Evolutionary conservation across 768 basidiomycete genomes (phyloP).

Genomic region (Lactifluus rugatus): DNA sequence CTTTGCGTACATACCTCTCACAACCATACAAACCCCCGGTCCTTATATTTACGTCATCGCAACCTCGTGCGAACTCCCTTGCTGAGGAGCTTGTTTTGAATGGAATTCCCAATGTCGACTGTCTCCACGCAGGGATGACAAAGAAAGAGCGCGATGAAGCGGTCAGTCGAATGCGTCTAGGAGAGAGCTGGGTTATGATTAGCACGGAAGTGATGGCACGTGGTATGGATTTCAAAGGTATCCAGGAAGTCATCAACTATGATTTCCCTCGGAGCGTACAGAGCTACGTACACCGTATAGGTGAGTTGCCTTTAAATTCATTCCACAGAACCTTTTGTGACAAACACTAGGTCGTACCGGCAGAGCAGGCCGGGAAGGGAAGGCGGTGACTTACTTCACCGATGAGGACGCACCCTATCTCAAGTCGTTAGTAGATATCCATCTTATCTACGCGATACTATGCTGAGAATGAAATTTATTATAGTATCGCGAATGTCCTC

Average conservation of each 20-base stretch:
- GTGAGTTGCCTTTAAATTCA: constrained; percentile 29
- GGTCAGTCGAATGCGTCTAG: constrained; percentile 73
- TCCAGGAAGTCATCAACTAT: constrained; percentile 90
- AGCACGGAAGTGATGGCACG: constrained; percentile 97
- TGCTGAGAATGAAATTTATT: neutral
- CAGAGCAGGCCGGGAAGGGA: constrained; percentile 84
- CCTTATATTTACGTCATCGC: constrained; percentile 84
- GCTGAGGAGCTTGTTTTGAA: constrained; percentile 75
- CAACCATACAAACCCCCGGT: constrained; percentile 85
- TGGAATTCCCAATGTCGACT: constrained; percentile 73
- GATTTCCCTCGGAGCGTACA: constrained; percentile 95
- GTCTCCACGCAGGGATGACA: constrained; percentile 83
- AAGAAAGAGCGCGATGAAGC: constrained; percentile 83
- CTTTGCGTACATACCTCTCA: constrained; percentile 68
- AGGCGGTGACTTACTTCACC: constrained; percentile 93
- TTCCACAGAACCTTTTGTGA: neutral
- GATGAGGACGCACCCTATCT: constrained; percentile 86
- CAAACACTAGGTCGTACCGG: constrained; percentile 72
- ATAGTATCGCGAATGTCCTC: constrained; percentile 91
- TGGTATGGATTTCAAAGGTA: constrained; percentile 96
- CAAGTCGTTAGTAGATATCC: constrained; percentile 53
- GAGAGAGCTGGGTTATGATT: constrained; percentile 90
- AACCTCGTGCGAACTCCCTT: constrained; percentile 72
- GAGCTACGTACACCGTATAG: constrained; percentile 94
- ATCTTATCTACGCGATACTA: constrained; percentile 4